Evolutionary conservation across 2,329 filamentous ascomycete species (phyloP).

Genomic region (Phaeosphaeriaceae sp.): DNA sequence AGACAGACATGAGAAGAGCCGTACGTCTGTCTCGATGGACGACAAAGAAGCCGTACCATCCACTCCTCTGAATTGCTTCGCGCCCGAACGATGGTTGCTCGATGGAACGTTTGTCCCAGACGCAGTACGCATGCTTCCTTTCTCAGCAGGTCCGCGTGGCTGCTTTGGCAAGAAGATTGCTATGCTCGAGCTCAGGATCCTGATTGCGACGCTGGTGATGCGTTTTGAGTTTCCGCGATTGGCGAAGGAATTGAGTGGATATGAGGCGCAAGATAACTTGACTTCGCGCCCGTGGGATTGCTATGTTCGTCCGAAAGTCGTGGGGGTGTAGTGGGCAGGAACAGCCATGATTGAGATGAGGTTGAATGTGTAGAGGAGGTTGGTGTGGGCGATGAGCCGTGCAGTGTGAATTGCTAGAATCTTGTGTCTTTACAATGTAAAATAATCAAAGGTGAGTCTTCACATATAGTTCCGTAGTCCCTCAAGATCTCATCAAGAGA

Average conservation of each 20-base stretch:
- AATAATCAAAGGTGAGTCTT: no score
- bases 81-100: slow-evolving; percentile 47
- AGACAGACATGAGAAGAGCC: not conserved
- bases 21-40: not conserved
- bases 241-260: slow-evolving; percentile 5
- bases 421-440: no score
- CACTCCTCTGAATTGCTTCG: slow-evolving; percentile 5
- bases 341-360: no score
- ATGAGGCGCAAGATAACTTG: slow-evolving; percentile 7
- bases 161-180: slow-evolving; percentile 17
- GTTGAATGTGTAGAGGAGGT: no score
- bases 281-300: slow-evolving; percentile 4
- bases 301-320: not conserved
- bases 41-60: not conserved
- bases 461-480: no score
- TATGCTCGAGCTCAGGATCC: slow-evolving; percentile 12
- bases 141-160: slow-evolving; percentile 12
- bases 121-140: slow-evolving; percentile 7
- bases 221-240: slow-evolving; percentile 7
- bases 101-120: slow-evolving; percentile 28
- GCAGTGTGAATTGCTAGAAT: no score
- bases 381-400: no score
- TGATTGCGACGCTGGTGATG: slow-evolving; percentile 8
- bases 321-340: not conserved
- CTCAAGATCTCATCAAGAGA: no score